Evolutionary conservation across 192 early-diverging fungal genomes (phyloP), one percentile per base, ranked within the genome.

Genomic region (Entomortierella parvispora): DNA sequence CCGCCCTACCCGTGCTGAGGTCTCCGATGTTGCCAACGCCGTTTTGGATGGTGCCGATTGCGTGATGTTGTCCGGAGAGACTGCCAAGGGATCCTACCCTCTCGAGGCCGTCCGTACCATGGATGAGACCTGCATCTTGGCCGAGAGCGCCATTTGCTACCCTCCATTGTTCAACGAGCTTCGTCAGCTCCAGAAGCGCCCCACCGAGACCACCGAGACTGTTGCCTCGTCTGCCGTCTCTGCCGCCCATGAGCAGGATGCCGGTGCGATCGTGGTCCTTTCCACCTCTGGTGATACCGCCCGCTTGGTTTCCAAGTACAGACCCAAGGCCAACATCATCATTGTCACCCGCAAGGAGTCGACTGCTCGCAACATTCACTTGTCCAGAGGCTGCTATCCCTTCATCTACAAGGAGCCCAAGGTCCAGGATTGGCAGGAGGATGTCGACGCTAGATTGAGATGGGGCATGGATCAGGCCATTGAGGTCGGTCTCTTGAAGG

Each of bases 11-110:
- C 93, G 97, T 79, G 97, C 97, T 65, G 97, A 99, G 80, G 96
- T 96, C 11, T 96, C 93, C 45, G 97, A 99, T 81, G 97, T 99
- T 32, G 96, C 97, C 43, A 99, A 99, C 83, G 97, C 97, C 58
- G 90, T 99, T 20, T 82, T 97, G 76, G 97, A 99, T 75, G 97
- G 97, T 58, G 93, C 95, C 44, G 97, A 99, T 87, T 97, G 95
- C 79, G 97, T 99, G 65, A 99, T 99, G 97, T 84, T 99, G 49
- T 96, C 95, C 49, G 97, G 97, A 54, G 97, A 99, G 84, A 98
- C 96, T 4, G 97, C 97, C 62, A 98, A 97, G 86, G 97, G 97
- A 12, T 74, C 85, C 45, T 96, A 96, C 83, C 97, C 97, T 34
- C 81, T 94, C 62, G 87, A 93, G 72, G 93, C 97, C 28, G 79